These are phyloP conservation scores for Scedosporium boydii DNA, from an alignment of 2,329 filamentous ascomycete species.

Conservation along the genomic window DNA sequence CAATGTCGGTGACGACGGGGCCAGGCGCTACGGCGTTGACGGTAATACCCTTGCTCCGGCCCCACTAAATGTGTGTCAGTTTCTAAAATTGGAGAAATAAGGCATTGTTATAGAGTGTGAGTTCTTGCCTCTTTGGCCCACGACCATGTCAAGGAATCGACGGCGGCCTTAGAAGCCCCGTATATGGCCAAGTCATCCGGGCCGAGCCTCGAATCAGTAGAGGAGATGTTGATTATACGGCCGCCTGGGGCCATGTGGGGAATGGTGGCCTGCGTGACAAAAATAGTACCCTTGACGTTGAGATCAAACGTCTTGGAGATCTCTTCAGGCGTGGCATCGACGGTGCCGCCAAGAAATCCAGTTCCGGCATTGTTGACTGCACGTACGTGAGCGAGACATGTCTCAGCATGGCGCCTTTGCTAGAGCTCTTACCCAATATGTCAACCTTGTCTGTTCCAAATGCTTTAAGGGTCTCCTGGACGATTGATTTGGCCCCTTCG, in stretches of 20 bases:
- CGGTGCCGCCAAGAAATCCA: constrained; percentile 6
- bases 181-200: neutral
- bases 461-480: constrained; percentile 19
- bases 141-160: too few relatives aligned
- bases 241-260: constrained; percentile 20
- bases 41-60: too few relatives aligned
- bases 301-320: constrained; percentile 18
- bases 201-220: constrained; percentile 11
- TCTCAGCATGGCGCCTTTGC: constrained; percentile 23
- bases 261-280: constrained; percentile 20
- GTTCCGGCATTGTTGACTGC: constrained; percentile 24
- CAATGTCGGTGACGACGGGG: too few relatives aligned
- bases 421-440: too few relatives aligned
- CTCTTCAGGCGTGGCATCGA: constrained; percentile 15
- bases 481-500: constrained; percentile 19
- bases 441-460: constrained; percentile 13
- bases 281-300: constrained; percentile 22
- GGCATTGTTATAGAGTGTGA: too few relatives aligned
- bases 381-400: neutral
- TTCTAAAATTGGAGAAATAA: too few relatives aligned
- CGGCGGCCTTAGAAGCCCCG: too few relatives aligned
- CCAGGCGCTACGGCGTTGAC: too few relatives aligned
- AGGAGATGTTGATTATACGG: constrained; percentile 15
- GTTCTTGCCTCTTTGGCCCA: too few relatives aligned
- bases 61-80: too few relatives aligned